phyloP scores from a whole-genome alignment of 2,329 filamentous ascomycete genomes.

The Scleromitrula shiraiana region DNA sequence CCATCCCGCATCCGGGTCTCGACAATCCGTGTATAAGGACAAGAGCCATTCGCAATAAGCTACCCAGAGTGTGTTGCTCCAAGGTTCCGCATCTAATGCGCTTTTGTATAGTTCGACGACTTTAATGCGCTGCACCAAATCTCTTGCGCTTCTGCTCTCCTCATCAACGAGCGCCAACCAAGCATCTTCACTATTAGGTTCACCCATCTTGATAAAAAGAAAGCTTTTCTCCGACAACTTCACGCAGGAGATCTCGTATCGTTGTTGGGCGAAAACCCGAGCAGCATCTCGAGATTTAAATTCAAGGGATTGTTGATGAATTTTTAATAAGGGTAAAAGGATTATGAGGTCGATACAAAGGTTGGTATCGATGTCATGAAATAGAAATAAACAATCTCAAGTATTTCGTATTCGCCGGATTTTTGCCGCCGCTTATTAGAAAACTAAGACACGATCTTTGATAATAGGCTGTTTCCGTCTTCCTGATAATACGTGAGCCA shows the following conservation, averaged over 20 bases:
- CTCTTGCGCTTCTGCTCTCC: constrained; percentile 49
- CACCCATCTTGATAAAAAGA: constrained; percentile 22
- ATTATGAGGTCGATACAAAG: neutral
- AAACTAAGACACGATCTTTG: no score
- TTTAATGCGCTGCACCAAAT: constrained; percentile 59
- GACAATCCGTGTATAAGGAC: constrained; percentile 58
- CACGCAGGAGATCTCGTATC: constrained; percentile 10
- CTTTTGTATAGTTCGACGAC: constrained; percentile 65
- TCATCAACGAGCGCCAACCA: constrained; percentile 75
- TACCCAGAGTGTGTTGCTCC: constrained; percentile 66
- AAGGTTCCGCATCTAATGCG: constrained; percentile 63
- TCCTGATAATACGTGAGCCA: no score
- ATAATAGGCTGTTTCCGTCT: no score
- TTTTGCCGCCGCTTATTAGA: constrained; percentile 9
- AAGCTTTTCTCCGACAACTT: constrained; percentile 7
- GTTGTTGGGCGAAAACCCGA: constrained; percentile 7
- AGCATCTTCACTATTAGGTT: constrained; percentile 64
- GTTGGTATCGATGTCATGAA: neutral
- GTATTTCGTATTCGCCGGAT: constrained; percentile 3
- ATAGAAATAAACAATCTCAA: constrained; percentile 6
- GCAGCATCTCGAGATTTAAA: constrained; percentile 9
- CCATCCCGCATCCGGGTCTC: constrained; percentile 48
- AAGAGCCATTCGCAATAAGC: constrained; percentile 73
- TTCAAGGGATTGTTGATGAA: neutral
- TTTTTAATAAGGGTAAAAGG: neutral